phyloP scores from a whole-genome alignment of 352 stramenopile genomes.

The Globisporangium rhizosaccharum region DNA sequence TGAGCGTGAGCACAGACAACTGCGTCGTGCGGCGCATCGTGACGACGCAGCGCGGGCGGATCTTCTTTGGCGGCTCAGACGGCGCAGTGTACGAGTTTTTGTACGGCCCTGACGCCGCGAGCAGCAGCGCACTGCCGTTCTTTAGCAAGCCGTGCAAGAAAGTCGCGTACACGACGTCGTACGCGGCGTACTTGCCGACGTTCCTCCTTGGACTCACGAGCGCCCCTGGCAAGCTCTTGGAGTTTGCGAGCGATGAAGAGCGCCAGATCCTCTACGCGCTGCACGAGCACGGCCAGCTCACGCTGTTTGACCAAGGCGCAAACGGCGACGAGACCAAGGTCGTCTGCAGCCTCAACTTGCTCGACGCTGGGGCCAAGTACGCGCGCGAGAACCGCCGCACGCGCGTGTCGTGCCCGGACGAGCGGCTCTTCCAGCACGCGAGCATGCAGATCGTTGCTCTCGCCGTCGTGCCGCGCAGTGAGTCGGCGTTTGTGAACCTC shows the following conservation, averaged over 20 bases:
- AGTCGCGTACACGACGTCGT: conserved; percentile 87
- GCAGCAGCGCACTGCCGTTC: conserved; percentile 24
- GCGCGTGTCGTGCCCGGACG: conserved; percentile 76
- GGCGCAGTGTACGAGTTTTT: conserved; percentile 93
- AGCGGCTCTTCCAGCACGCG: conserved; percentile 66
- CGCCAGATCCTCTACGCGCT: conserved; percentile 90
- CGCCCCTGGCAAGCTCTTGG: conserved; percentile 77
- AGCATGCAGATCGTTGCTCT: conserved; percentile 71
- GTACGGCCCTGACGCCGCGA: conserved; percentile 48
- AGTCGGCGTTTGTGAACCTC: conserved; percentile 87
- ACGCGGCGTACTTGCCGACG: conserved; percentile 71
- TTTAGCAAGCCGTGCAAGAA: conserved; percentile 86
- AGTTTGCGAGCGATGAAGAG: conserved; percentile 86
- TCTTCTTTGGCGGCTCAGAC: conserved; percentile 97
- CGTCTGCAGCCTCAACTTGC: conserved; percentile 62
- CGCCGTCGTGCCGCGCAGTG: conserved; percentile 50
- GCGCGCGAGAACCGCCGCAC: conserved; percentile 77
- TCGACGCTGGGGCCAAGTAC: conserved; percentile 72
- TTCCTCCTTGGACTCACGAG: conserved; percentile 76
- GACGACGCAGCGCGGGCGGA: conserved; percentile 80
- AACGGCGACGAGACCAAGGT: conserved; percentile 52
- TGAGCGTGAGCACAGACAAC: conserved; percentile 91
- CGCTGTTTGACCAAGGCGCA: conserved; percentile 64
- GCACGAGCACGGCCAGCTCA: conserved; percentile 72
- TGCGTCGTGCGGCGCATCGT: conserved; percentile 90